Conservation (phyloP, 495 filamentous ascomycete species). For the Penicillium coffeae region DNA sequence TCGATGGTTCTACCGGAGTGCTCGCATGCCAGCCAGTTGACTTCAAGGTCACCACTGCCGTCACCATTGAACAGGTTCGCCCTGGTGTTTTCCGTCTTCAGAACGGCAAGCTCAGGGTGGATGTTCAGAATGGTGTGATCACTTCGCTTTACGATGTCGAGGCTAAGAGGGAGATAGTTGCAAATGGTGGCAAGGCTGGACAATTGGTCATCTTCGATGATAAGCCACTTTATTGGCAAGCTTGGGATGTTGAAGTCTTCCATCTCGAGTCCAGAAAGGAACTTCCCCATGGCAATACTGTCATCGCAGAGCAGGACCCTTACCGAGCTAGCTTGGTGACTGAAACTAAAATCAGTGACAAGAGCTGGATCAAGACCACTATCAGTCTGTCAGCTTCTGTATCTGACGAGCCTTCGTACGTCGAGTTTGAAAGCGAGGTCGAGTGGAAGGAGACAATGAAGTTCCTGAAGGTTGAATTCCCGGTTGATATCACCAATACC, state of each 20-base stretch:
- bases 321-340: constrained; percentile 76
- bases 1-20: constrained; percentile 41
- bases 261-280: constrained; percentile 84
- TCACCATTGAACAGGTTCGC: constrained; percentile 60
- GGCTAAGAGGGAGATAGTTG: constrained; percentile 69
- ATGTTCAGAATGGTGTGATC: constrained; percentile 70
- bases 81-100: constrained; percentile 72
- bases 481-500: constrained; percentile 85
- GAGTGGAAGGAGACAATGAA: constrained; percentile 96
- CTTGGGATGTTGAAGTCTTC: constrained; percentile 97
- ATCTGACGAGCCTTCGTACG: constrained; percentile 58
- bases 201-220: constrained; percentile 96
- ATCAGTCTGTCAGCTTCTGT: constrained; percentile 71
- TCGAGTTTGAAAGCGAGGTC: constrained; percentile 78
- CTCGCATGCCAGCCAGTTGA: constrained; percentile 49
- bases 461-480: constrained; percentile 98
- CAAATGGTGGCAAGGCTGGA: constrained; percentile 76
- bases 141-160: constrained; percentile 74
- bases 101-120: constrained; percentile 69
- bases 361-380: constrained; percentile 82
- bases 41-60: constrained; percentile 41
- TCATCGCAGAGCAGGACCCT: constrained; percentile 65
- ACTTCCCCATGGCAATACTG: constrained; percentile 59
- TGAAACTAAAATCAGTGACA: constrained; percentile 78
- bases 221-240: constrained; percentile 98